Evolutionary conservation across 2,329 filamentous ascomycete species (phyloP).

Genomic region (Didymella sp.): DNA sequence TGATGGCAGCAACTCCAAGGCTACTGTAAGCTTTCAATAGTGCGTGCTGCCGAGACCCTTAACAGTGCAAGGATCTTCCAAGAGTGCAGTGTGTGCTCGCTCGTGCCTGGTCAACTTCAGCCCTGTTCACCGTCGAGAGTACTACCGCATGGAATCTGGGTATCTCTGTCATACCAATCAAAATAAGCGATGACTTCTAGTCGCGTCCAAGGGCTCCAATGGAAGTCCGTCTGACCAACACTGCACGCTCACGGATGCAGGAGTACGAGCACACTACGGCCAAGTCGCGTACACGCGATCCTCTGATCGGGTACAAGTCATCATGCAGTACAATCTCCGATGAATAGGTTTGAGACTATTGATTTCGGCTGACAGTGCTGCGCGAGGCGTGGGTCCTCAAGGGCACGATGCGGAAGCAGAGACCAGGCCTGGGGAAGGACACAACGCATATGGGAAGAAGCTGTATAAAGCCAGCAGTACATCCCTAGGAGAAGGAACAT

Average conservation of each 20-base stretch:
- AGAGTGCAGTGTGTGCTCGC: background rate
- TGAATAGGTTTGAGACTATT: slow-evolving; percentile 16
- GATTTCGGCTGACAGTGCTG: slow-evolving; percentile 15
- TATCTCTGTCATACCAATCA: background rate
- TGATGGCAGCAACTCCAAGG: background rate
- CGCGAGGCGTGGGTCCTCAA: slow-evolving; percentile 9
- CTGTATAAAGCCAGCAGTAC: slow-evolving; percentile 1
- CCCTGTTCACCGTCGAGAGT: background rate
- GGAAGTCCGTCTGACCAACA: background rate
- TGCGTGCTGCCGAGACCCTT: background rate
- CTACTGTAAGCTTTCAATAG: background rate
- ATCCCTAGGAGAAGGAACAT: background rate
- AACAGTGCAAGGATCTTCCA: background rate
- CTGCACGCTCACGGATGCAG: background rate
- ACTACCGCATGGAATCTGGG: background rate
- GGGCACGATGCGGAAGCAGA: slow-evolving; percentile 1
- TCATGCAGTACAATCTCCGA: background rate
- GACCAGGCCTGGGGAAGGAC: background rate
- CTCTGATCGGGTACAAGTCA: background rate
- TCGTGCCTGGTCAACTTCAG: slow-evolving; percentile 3
- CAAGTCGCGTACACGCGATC: background rate
- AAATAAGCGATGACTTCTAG: background rate
- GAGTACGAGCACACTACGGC: background rate
- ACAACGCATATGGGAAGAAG: background rate
- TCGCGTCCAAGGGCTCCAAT: background rate